phyloP scores from a whole-genome alignment of 495 filamentous ascomycete genomes.

The Penicillium salamii region DNA sequence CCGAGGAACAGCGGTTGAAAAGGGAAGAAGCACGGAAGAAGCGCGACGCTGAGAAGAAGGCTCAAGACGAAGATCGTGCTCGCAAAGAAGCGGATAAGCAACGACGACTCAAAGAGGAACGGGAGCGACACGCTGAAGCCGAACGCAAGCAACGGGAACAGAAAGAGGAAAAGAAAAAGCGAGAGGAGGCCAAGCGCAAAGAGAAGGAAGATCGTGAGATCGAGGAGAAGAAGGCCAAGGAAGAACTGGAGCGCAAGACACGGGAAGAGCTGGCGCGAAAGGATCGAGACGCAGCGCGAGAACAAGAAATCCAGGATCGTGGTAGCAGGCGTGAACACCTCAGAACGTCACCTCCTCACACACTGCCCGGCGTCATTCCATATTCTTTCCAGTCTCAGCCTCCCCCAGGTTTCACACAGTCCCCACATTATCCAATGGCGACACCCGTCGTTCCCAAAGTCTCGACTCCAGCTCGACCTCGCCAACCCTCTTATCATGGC shows the following conservation, averaged over 20 bases:
- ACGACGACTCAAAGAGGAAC: conserved; percentile 73
- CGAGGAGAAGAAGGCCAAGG: conserved; percentile 62
- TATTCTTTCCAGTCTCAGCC: conserved; percentile 48
- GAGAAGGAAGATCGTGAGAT: conserved; percentile 76
- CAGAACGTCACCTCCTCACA: conserved; percentile 42
- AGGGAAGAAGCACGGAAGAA: conserved; percentile 89
- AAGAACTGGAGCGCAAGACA: conserved; percentile 65
- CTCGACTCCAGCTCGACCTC: conserved; percentile 70
- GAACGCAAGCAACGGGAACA: conserved; percentile 71
- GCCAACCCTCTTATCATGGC: conserved; percentile 79
- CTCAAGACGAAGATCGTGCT: conserved; percentile 79
- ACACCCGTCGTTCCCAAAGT: conserved; percentile 82
- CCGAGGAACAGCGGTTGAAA: conserved; percentile 74
- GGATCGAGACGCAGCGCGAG: conserved; percentile 42
- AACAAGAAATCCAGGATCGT: conserved; percentile 49
- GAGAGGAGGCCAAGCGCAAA: conserved; percentile 58
- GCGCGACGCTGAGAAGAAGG: conserved; percentile 87
- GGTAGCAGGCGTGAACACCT: conserved; percentile 42
- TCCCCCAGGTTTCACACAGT: conserved; percentile 50
- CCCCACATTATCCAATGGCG: conserved; percentile 74
- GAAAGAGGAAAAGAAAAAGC: conserved; percentile 70
- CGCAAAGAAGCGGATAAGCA: conserved; percentile 78
- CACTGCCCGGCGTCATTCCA: conserved; percentile 49
- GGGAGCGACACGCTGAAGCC: conserved; percentile 74
- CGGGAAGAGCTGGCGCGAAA: conserved; percentile 61